Evolutionary conservation across 2,329 filamentous ascomycete genomes (phyloP), one percentile per base, ranked within the genome.

Genomic region (Fusarium buharicum): DNA sequence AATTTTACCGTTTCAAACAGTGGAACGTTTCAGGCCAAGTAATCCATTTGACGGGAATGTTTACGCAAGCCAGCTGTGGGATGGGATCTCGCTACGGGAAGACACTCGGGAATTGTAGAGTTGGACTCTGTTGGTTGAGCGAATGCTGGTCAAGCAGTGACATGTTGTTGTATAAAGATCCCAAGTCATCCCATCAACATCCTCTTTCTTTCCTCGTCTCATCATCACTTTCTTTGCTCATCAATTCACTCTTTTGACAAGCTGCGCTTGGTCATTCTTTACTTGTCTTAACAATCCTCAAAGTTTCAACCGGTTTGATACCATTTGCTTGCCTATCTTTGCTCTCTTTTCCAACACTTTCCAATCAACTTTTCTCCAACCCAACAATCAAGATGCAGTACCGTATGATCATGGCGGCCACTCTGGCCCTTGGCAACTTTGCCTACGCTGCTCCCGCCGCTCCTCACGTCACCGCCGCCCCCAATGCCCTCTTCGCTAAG

Each of bases 231-330:
- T 64, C 51, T 53, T 59, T 60, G 16, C 51, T 49, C 55, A 55
- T 41, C 33, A 16, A 16, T 57, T 62, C 68, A 58, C 46, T 68
- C 64, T 62, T 66, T 64, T 28, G 39, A 65, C 68, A 70, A 70
- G 68, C 68, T 62, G 68, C 33, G 66, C 68, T 70, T 70, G 55
- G 18, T 58, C 68, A 41, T 66, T 67, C 52, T 40, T 68, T 66
- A 52, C 11, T 37, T 39, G 40, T 44, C 50, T 50, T 47, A 40
- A 33, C 55, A 39, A 20, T 37, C 12, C 20, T 13, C 34, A 34
- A 13, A 61, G 43, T 58, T 41, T 58, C 60, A 55, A 59, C 59
- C 38, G 68, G 66, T 70, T 67, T 70, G 68, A 70, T 53, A 61
- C 45, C 52, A 44, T 37, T 37, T 34, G 30, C 34, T 37, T 27